A percentile compares a stretch with the other conserved stretches of the same genome.
Conservation (phyloP, 75 land plant species). For the Pinus albicaulis region DNA sequence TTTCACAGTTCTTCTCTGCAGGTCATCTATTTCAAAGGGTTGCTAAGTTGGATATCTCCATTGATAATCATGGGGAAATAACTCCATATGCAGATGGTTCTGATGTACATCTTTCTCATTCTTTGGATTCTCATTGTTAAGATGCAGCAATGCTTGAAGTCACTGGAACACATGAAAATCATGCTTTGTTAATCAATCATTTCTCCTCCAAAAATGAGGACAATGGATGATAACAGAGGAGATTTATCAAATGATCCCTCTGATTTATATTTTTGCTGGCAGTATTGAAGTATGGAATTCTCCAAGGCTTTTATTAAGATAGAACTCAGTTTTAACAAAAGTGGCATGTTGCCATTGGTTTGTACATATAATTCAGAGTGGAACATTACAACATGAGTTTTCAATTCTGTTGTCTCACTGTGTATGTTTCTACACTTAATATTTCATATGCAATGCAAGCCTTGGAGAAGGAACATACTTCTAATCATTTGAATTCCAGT, state of each 20-base stretch:
- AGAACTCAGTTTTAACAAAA: not conserved
- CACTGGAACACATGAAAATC: not conserved
- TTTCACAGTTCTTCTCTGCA: too few species aligned
- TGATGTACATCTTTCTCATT: not conserved
- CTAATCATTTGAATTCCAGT: not conserved
- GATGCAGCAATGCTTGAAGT: not conserved
- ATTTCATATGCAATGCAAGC: not conserved
- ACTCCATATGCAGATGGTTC: not conserved
- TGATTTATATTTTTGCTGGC: not conserved
- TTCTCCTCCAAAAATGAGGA: not conserved
- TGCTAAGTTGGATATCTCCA: not conserved
- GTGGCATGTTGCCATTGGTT: not conserved
- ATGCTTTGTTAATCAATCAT: not conserved
- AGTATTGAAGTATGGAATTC: not conserved
- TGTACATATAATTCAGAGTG: constrained; percentile 8
- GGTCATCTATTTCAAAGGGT: not conserved
- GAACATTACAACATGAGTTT: not conserved
- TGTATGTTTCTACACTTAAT: not conserved
- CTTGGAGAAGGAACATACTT: not conserved
- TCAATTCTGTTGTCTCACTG: not conserved
- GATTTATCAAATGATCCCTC: not conserved
- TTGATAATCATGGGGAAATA: not conserved
- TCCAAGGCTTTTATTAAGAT: not conserved
- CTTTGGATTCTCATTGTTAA: not conserved
- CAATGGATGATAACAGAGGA: not conserved